These are phyloP conservation scores for Carex parvula DNA, from an alignment of 176 grass and related monocot species.

Conservation along the genomic window DNA sequence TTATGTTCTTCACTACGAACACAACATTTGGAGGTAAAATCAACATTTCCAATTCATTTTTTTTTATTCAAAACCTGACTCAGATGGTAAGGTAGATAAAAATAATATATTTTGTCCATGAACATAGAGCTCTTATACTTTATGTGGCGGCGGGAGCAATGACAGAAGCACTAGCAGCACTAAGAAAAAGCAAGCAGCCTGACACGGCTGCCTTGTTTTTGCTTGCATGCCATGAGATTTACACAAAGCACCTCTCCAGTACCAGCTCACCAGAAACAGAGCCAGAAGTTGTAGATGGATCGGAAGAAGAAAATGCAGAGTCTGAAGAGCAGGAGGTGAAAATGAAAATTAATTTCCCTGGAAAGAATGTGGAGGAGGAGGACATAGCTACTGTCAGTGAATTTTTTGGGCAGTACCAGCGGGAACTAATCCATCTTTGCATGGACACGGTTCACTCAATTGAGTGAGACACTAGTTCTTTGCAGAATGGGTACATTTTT, in stretches of 20 bases:
- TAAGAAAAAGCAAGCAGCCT: slow-evolving; percentile 64
- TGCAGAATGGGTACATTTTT: not conserved
- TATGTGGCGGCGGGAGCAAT: slow-evolving; percentile 91
- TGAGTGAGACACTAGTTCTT: slow-evolving; percentile 32
- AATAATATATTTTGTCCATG: slow-evolving; percentile 12
- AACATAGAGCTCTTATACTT: slow-evolving; percentile 69
- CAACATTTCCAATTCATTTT: not conserved
- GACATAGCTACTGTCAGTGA: slow-evolving; percentile 66
- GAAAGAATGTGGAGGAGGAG: slow-evolving; percentile 63
- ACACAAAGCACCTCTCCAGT: slow-evolving; percentile 39
- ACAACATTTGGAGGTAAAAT: slow-evolving; percentile 97
- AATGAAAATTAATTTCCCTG: slow-evolving; percentile 60
- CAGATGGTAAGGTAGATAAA: slow-evolving; percentile 8
- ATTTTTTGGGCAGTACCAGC: slow-evolving; percentile 92
- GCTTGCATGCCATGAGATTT: slow-evolving; percentile 94
- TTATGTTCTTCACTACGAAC: slow-evolving; percentile 79
- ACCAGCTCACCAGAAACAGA: not conserved
- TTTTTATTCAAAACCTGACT: not conserved
- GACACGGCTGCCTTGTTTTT: slow-evolving; percentile 86
- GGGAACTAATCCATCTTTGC: slow-evolving; percentile 79
- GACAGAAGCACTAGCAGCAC: slow-evolving; percentile 72
- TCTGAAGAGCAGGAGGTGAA: slow-evolving; percentile 20
- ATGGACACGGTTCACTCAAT: slow-evolving; percentile 64
- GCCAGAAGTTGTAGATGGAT: not conserved
- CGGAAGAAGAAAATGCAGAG: slow-evolving; percentile 13